Conservation (phyloP, 2,329 filamentous ascomycete species). For the Paecilomyces formosus region DNA sequence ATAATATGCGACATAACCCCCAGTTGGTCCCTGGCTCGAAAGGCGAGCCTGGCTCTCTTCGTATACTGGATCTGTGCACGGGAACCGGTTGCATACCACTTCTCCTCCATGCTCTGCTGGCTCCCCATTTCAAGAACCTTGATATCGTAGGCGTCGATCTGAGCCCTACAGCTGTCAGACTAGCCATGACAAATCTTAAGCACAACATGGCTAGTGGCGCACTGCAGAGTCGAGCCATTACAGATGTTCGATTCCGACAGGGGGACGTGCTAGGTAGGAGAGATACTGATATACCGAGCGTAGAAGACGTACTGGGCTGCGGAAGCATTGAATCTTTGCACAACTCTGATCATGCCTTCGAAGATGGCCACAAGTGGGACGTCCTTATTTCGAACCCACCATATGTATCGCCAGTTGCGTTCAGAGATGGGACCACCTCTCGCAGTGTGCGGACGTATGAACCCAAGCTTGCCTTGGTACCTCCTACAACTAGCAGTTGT, state of each 20-base stretch:
- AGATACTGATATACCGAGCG: not conserved
- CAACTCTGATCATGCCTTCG: not conserved
- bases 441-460: constrained; percentile 76
- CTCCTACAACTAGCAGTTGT: constrained; percentile 25
- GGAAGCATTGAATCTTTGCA: not conserved
- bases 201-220: constrained; percentile 38
- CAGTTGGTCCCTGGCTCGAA: not conserved
- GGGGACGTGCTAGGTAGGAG: constrained; percentile 34
- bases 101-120: constrained; percentile 59
- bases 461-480: constrained; percentile 71
- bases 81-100: constrained; percentile 87
- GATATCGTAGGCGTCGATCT: constrained; percentile 66
- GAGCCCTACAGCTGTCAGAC: constrained; percentile 54
- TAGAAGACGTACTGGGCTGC: constrained; percentile 9
- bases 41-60: constrained; percentile 32
- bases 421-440: constrained; percentile 51
- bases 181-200: constrained; percentile 59
- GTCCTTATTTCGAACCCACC: constrained; percentile 84
- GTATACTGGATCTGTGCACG: constrained; percentile 78
- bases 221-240: constrained; percentile 17
- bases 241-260: constrained; percentile 39
- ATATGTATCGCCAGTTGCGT: constrained; percentile 66
- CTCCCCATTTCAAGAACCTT: constrained; percentile 32
- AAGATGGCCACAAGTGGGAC: constrained; percentile 37
- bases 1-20: constrained; percentile 1